Evolutionary conservation across 2,329 filamentous ascomycete species (phyloP).

Genomic region (Paraphaeosphaeria minitans): DNA sequence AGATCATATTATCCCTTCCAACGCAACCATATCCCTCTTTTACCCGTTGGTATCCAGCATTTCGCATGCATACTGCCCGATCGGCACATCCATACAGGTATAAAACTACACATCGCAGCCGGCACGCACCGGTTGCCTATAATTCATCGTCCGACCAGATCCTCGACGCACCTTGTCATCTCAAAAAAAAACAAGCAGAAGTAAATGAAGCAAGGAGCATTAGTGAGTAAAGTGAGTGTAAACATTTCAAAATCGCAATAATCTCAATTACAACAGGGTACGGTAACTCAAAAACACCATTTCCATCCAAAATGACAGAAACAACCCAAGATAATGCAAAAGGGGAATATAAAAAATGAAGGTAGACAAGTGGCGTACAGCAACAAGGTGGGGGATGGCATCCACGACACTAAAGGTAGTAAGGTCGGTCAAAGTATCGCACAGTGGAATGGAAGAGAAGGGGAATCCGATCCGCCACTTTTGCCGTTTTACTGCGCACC

Average conservation of each 20-base stretch:
- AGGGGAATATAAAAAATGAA: conserved; percentile 17
- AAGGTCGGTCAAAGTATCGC: conserved; percentile 33
- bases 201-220: conserved; percentile 1
- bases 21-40: neutral
- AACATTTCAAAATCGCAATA: conserved; percentile 6
- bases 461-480: conserved; percentile 1
- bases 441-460: conserved; percentile 35
- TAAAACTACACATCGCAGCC: conserved; percentile 16
- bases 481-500: conserved; percentile 53
- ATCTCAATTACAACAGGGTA: conserved; percentile 11
- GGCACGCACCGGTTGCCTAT: neutral
- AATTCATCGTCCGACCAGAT: too few species aligned
- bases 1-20: conserved; percentile 1
- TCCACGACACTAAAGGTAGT: conserved; percentile 9
- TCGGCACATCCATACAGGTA: conserved; percentile 18
- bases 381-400: neutral
- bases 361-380: conserved; percentile 5
- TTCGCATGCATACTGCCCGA: conserved; percentile 1
- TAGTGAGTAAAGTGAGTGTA: conserved; percentile 7
- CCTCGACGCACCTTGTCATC: neutral
- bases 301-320: conserved; percentile 6
- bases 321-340: conserved; percentile 32
- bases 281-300: neutral
- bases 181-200: neutral
- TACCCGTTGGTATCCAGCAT: neutral